These are phyloP conservation scores for Podospora didyma DNA, from an alignment of 495 filamentous ascomycete species.

Conservation along the genomic window DNA sequence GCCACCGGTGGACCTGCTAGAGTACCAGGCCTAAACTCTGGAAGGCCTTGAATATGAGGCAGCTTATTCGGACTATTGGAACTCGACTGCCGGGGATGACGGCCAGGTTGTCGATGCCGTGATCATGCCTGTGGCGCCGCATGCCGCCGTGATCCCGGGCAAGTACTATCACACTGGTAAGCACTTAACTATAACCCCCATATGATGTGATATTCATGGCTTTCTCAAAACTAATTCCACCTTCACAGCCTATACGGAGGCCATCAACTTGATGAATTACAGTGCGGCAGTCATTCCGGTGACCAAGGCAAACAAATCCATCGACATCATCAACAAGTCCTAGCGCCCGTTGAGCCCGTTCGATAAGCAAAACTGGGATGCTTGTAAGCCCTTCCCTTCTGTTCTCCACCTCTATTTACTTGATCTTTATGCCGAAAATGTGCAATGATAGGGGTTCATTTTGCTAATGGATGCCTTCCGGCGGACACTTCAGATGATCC, in stretches of 20 bases:
- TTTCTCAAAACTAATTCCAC: no score
- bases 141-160: constrained; percentile 44
- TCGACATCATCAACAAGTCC: constrained; percentile 25
- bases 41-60: constrained; percentile 24
- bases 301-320: constrained; percentile 36
- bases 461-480: constrained; percentile 4
- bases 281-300: constrained; percentile 44
- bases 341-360: constrained; percentile 31
- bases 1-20: constrained; percentile 37
- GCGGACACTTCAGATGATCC: constrained; percentile 32
- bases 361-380: constrained; percentile 34
- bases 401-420: background rate
- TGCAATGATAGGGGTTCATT: background rate
- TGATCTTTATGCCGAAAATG: background rate
- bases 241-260: constrained; percentile 27
- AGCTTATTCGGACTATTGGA: constrained; percentile 37
- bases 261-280: constrained; percentile 43
- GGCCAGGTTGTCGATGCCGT: constrained; percentile 46
- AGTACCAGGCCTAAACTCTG: constrained; percentile 24
- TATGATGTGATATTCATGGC: no score
- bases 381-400: constrained; percentile 23
- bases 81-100: constrained; percentile 25
- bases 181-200: background rate
- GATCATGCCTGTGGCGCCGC: constrained; percentile 52
- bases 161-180: constrained; percentile 24